Evolutionary conservation across 2,329 filamentous ascomycete genomes (phyloP).

Genomic region (Beauveria brongniartii): DNA sequence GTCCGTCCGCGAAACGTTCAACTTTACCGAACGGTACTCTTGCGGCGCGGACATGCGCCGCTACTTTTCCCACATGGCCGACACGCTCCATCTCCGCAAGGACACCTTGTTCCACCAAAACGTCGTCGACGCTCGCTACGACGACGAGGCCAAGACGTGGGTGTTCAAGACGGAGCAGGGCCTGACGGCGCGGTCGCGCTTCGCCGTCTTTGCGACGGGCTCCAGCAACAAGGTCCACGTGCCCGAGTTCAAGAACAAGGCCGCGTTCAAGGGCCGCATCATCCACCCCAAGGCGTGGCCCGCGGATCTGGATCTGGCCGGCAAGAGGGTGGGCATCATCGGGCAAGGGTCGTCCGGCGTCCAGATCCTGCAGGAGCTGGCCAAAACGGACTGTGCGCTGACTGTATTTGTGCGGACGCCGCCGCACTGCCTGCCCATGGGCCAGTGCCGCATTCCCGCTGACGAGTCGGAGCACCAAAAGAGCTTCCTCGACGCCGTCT

Average conservation of each 20-base stretch:
- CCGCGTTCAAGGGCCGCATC: slow-evolving; percentile 21
- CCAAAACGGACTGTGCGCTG: not conserved
- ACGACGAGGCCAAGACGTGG: not conserved
- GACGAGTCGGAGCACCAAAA: no score
- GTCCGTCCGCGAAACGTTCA: slow-evolving; percentile 18
- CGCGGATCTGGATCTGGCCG: slow-evolving; percentile 14
- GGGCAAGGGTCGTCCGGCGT: not conserved
- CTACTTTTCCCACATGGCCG: not conserved
- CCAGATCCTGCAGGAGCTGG: not conserved
- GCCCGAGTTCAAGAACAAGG: slow-evolving; percentile 24
- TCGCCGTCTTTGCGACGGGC: slow-evolving; percentile 37
- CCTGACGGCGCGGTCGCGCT: slow-evolving; percentile 29
- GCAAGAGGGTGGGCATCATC: slow-evolving; percentile 13
- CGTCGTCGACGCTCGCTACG: not conserved
- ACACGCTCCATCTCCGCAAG: not conserved
- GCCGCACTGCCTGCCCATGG: not conserved
- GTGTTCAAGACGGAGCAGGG: slow-evolving; percentile 32
- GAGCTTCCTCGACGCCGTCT: no score
- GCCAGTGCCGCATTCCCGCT: not conserved
- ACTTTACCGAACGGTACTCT: not conserved
- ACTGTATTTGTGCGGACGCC: not conserved
- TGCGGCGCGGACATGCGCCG: not conserved
- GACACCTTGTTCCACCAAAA: not conserved
- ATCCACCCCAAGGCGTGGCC: slow-evolving; percentile 24
- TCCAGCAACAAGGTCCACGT: slow-evolving; percentile 35